These are phyloP conservation scores for Xylariaceae sp. DNA, from an alignment of 2,329 filamentous ascomycete genomes.

Conservation along the genomic window DNA sequence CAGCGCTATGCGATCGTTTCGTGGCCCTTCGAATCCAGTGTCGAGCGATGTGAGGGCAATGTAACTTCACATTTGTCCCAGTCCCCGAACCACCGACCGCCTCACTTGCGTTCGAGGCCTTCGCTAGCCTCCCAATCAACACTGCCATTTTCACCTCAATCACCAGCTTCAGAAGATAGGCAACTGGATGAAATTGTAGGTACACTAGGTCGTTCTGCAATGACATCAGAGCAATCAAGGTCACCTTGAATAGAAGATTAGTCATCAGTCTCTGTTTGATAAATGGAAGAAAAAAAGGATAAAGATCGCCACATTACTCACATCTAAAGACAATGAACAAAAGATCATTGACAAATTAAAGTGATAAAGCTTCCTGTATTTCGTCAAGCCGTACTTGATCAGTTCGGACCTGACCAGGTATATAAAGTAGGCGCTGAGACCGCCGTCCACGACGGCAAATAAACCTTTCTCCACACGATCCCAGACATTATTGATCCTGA, in stretches of 20 bases:
- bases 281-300: neutral
- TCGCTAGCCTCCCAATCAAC: no score
- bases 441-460: conserved; percentile 42
- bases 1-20: no score
- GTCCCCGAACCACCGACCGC: no score
- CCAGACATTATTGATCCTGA: conserved; percentile 44
- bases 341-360: conserved; percentile 44
- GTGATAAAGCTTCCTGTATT: conserved; percentile 41
- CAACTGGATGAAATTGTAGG: conserved; percentile 40
- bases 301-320: conserved; percentile 13
- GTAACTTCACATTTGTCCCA: no score
- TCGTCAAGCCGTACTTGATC: conserved; percentile 42
- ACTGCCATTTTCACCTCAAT: conserved; percentile 53
- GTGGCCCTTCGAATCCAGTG: no score
- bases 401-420: conserved; percentile 39
- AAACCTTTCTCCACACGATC: conserved; percentile 47
- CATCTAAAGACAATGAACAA: conserved; percentile 42
- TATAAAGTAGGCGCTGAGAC: conserved; percentile 47
- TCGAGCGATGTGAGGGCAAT: no score
- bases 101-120: no score
- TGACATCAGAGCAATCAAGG: conserved; percentile 43
- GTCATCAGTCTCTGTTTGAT: neutral
- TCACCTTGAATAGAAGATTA: neutral
- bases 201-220: conserved; percentile 45
- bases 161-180: conserved; percentile 46